Percentiles rank a stretch among this genome's conserved stretches.
These are phyloP conservation scores for Xylariales sp. DNA, from an alignment of 2,329 filamentous ascomycete species.

Conservation along the genomic window DNA sequence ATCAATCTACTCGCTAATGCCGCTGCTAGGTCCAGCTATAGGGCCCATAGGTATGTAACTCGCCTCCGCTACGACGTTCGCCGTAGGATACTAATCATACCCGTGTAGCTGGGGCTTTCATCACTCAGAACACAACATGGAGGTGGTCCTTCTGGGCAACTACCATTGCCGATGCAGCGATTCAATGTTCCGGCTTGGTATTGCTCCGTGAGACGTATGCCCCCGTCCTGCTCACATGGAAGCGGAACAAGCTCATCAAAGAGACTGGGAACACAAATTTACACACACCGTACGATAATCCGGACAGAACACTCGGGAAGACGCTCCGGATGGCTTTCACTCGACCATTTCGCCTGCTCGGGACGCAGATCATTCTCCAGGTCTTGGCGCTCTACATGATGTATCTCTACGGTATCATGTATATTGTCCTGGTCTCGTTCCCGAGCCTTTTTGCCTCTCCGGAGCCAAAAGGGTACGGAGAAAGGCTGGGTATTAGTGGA, in stretches of 20 bases:
- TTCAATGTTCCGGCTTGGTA: conserved; percentile 55
- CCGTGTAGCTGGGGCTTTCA: conserved; percentile 52
- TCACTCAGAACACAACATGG: conserved; percentile 61
- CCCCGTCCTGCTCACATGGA: conserved; percentile 55
- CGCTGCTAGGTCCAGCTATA: conserved; percentile 60
- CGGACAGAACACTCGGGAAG: conserved; percentile 24
- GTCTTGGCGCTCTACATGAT: conserved; percentile 46
- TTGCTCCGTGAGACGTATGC: conserved; percentile 64
- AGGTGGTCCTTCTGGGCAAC: conserved; percentile 70
- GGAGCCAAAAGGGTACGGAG: conserved; percentile 25
- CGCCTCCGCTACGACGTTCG: background rate
- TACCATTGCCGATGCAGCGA: conserved; percentile 54
- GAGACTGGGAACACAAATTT: conserved; percentile 49
- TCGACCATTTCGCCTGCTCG: conserved; percentile 46
- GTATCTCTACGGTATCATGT: conserved; percentile 50
- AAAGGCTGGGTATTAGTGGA: conserved; percentile 27
- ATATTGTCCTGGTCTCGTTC: conserved; percentile 45
- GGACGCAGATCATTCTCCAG: conserved; percentile 48
- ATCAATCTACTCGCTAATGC: conserved; percentile 57
- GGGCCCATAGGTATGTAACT: conserved; percentile 46
- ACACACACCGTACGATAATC: conserved; percentile 49
- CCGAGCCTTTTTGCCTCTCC: conserved; percentile 36
- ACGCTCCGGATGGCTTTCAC: conserved; percentile 35
- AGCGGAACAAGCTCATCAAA: conserved; percentile 51
- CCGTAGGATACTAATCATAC: background rate